A percentile compares a stretch with the other conserved stretches of the same genome.
These are phyloP conservation scores for Cryptosporidium ryanae DNA, from an alignment of 169 alveolate genomes.

Conservation along the genomic window DNA sequence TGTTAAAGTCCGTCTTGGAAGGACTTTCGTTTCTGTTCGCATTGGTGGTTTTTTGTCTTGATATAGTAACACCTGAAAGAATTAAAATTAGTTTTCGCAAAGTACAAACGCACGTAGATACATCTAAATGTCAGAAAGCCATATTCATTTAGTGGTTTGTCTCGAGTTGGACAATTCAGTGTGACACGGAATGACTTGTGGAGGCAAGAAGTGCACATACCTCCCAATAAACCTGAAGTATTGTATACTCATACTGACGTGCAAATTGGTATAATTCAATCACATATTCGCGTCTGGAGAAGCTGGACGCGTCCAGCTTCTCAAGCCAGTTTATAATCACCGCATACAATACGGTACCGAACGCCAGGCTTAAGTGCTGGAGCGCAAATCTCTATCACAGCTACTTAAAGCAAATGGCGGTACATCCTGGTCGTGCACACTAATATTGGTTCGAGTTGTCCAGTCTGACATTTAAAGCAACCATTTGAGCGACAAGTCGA, in stretches of 20 bases:
- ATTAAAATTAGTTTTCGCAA: background rate
- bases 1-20: constrained; percentile 28
- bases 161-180: too few relatives aligned
- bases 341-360: constrained; percentile 10
- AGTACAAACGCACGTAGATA: background rate
- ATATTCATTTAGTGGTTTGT: too few relatives aligned
- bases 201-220: too few relatives aligned
- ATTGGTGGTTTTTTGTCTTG: constrained; percentile 28
- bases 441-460: too few relatives aligned
- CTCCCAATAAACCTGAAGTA: too few relatives aligned
- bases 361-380: too few relatives aligned
- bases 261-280: constrained; percentile 68
- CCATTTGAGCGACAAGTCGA: background rate
- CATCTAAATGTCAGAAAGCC: background rate
- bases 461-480: too few relatives aligned
- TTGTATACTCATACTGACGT: constrained; percentile 69
- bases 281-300: constrained; percentile 42
- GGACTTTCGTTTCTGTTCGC: constrained; percentile 11
- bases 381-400: too few relatives aligned
- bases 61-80: constrained; percentile 28
- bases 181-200: too few relatives aligned
- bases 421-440: too few relatives aligned
- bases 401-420: too few relatives aligned
- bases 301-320: background rate
- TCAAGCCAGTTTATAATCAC: constrained; percentile 69